Evolutionary conservation across 169 alveolate species (phyloP).

Genomic region (Plasmodium adleri): DNA sequence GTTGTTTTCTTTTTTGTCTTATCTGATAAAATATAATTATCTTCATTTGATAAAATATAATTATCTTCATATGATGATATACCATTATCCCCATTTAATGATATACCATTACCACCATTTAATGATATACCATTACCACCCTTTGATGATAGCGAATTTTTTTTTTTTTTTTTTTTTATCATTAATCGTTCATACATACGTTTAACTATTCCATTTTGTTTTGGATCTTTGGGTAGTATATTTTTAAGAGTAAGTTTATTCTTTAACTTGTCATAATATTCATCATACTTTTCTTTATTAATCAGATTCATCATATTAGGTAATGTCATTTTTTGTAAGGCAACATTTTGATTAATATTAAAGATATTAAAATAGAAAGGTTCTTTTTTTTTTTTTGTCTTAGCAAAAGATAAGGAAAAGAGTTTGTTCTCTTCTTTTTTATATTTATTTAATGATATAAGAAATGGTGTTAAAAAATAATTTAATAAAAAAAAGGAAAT

Average conservation of each 20-base stretch:
- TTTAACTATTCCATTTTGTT: not conserved
- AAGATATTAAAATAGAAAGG: constrained; percentile 41
- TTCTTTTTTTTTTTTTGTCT: constrained; percentile 23
- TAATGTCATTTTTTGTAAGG: constrained; percentile 28
- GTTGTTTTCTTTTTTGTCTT: no score
- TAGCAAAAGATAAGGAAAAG: not conserved
- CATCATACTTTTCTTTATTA: constrained; percentile 41
- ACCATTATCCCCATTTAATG: no score
- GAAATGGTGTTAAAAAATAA: constrained; percentile 50
- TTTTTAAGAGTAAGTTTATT: constrained; percentile 1
- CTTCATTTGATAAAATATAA: no score
- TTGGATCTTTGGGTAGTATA: constrained; percentile 1
- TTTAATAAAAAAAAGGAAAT: constrained; percentile 46
- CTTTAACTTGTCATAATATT: constrained; percentile 19
- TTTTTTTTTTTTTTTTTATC: not conserved
- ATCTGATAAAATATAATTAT: no score
- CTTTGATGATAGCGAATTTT: not conserved
- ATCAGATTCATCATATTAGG: constrained; percentile 8
- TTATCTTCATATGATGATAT: no score
- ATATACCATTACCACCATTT: no score
- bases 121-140: not conserved
- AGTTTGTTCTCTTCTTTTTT: constrained; percentile 7
- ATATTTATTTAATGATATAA: not conserved
- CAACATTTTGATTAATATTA: constrained; percentile 34
- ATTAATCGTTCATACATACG: not conserved